A percentile compares a stretch with the other conserved stretches of the same genome.
Evolutionary conservation across 2,329 filamentous ascomycete species (phyloP).

Genomic region (Leptodontidium sp.): DNA sequence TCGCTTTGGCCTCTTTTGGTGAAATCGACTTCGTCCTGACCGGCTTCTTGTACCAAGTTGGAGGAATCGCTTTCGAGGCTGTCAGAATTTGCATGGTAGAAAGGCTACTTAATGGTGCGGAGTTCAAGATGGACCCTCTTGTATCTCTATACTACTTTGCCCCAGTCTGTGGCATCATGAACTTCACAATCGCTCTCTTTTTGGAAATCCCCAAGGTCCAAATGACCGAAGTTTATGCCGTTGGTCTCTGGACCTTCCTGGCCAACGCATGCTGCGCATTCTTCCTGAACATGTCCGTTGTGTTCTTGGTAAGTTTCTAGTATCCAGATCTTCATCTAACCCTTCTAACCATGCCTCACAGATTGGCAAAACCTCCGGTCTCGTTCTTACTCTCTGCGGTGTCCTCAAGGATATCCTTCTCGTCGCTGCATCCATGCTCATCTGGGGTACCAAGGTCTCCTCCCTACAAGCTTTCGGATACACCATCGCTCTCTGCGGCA

Average conservation of each 20-base stretch:
- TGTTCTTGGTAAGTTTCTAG: conserved; percentile 74
- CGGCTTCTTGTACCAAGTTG: conserved; percentile 81
- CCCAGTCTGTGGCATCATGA: conserved; percentile 84
- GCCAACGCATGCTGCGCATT: conserved; percentile 82
- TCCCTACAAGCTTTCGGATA: conserved; percentile 84
- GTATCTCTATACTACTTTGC: conserved; percentile 93
- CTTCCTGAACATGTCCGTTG: conserved; percentile 83
- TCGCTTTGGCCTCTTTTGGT: conserved; percentile 91
- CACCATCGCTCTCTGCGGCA: conserved; percentile 78
- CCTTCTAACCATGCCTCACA: conserved; percentile 48
- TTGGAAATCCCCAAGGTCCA: conserved; percentile 76
- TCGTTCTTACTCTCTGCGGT: conserved; percentile 86
- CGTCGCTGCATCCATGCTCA: conserved; percentile 79
- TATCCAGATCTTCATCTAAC: background rate
- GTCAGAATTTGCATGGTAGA: conserved; percentile 86
- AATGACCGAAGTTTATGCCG: conserved; percentile 74
- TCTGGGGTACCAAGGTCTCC: conserved; percentile 80
- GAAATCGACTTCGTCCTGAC: conserved; percentile 92
- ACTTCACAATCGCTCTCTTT: conserved; percentile 75
- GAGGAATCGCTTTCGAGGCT: conserved; percentile 82
- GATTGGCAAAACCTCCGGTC: conserved; percentile 89
- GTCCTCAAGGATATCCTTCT: conserved; percentile 90
- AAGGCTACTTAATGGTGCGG: conserved; percentile 79
- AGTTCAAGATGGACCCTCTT: conserved; percentile 92
- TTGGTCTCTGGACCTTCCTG: conserved; percentile 77